A percentile compares a stretch with the other conserved stretches of the same genome.
phyloP scores from a whole-genome alignment of 2,329 filamentous ascomycete species.

The Davidsoniella australis region DNA sequence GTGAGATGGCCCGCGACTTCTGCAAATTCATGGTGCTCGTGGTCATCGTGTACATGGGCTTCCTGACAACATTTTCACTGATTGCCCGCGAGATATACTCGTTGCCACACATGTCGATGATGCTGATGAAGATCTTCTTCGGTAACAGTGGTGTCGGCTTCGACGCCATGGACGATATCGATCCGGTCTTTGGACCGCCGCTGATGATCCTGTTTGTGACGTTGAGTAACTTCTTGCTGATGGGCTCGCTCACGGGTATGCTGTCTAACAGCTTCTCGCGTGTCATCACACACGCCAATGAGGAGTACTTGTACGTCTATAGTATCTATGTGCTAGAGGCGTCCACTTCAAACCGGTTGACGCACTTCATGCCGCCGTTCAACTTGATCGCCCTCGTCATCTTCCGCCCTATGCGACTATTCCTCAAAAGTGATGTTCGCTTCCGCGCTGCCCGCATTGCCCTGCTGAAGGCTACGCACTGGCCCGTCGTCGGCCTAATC shows the following conservation, averaged over 20 bases:
- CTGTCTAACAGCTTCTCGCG: conserved; percentile 58
- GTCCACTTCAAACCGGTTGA: conserved; percentile 50
- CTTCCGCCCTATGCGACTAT: conserved; percentile 54
- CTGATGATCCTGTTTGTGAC: conserved; percentile 59
- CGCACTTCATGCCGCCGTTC: conserved; percentile 53
- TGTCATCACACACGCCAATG: conserved; percentile 44
- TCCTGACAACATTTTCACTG: conserved; percentile 71
- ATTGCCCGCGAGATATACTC: conserved; percentile 54
- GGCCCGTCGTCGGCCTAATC: conserved; percentile 54
- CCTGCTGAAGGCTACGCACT: conserved; percentile 45
- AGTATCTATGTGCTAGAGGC: conserved; percentile 48
- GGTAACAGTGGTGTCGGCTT: conserved; percentile 62
- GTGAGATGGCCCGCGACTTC: conserved; percentile 90
- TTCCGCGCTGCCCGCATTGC: conserved; percentile 45
- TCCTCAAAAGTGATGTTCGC: conserved; percentile 44
- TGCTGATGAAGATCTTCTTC: conserved; percentile 66
- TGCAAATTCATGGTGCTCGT: conserved; percentile 69
- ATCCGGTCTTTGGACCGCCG: conserved; percentile 40
- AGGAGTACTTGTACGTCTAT: conserved; percentile 68
- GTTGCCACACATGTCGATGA: conserved; percentile 53
- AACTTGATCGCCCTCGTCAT: conserved; percentile 58
- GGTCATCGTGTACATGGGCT: conserved; percentile 68
- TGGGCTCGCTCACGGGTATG: conserved; percentile 63
- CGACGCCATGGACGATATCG: conserved; percentile 44
- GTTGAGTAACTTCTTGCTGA: conserved; percentile 60